Conservation (phyloP, 2,329 filamentous ascomycete genomes). For the Coleophoma eucalyptorum region DNA sequence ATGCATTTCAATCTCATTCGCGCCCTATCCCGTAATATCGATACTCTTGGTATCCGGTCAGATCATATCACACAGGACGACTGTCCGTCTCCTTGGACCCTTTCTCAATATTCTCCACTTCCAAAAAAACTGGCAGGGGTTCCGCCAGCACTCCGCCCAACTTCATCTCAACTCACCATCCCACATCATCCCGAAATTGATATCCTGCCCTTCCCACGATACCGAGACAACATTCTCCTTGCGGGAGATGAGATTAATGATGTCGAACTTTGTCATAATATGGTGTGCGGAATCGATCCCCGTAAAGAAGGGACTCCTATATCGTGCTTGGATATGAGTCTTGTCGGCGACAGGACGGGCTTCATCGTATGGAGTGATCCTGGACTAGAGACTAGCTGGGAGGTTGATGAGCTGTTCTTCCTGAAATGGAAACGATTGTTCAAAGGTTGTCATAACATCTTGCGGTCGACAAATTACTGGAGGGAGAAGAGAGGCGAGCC, state of each 20-base stretch:
- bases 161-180: conserved; percentile 29
- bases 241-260: conserved; percentile 29
- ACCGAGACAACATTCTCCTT: conserved; percentile 35
- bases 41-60: conserved; percentile 19
- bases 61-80: conserved; percentile 12
- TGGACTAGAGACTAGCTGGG: conserved; percentile 41
- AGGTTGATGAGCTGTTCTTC: conserved; percentile 39
- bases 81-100: conserved; percentile 11
- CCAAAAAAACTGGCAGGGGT: conserved; percentile 2
- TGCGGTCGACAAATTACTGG: conserved; percentile 34
- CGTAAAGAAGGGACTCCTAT: not conserved
- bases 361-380: conserved; percentile 47
- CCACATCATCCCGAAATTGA: conserved; percentile 38
- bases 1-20: conserved; percentile 35
- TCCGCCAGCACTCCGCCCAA: conserved; percentile 29
- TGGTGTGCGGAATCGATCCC: conserved; percentile 26
- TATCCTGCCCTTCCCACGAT: conserved; percentile 30
- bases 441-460: conserved; percentile 31
- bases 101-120: not conserved
- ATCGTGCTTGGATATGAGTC: not conserved
- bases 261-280: conserved; percentile 31
- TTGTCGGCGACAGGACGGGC: conserved; percentile 18
- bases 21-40: conserved; percentile 28
- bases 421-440: conserved; percentile 40
- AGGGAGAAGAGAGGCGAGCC: conserved; percentile 19